These are phyloP conservation scores for Solanum hybrid DNA, from an alignment of 305 asterid genomes.

Conservation along the genomic window DNA sequence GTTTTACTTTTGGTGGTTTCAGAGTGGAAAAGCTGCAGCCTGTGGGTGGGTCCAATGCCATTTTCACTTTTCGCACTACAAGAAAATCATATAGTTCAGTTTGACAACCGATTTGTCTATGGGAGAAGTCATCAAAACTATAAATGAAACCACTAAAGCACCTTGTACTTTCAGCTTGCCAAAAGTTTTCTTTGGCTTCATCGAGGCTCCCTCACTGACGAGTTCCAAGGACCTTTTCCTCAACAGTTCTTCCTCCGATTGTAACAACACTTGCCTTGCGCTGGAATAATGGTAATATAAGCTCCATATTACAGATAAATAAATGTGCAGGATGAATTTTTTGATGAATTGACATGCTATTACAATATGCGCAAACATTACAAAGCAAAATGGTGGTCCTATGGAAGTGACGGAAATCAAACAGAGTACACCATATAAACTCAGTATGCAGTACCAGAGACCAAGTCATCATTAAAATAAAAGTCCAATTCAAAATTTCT, in stretches of 20 bases:
- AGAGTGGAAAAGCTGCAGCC: slow-evolving; percentile 69
- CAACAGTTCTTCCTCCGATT: slow-evolving; percentile 84
- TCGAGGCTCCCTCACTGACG: slow-evolving; percentile 67
- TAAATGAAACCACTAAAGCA: slow-evolving; percentile 5
- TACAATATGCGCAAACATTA: neutral
- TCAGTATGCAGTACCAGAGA: neutral
- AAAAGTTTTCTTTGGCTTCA: slow-evolving; percentile 66
- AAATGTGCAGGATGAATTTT: neutral
- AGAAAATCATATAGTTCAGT: slow-evolving; percentile 4
- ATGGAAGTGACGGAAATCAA: neutral
- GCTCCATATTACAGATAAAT: neutral
- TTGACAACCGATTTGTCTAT: neutral
- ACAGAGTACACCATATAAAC: neutral
- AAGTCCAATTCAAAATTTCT: neutral
- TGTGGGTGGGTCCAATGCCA: slow-evolving; percentile 81
- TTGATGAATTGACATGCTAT: neutral
- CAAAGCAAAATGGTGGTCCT: neutral
- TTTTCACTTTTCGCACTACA: slow-evolving; percentile 86
- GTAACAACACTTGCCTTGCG: slow-evolving; percentile 60
- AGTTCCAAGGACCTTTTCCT: slow-evolving; percentile 54
- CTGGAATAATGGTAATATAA: slow-evolving; percentile 22
- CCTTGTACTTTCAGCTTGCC: slow-evolving; percentile 95
- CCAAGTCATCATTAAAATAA: neutral
- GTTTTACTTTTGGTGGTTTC: slow-evolving; percentile 49
- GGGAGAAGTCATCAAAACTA: neutral